Percentiles rank a stretch among this genome's conserved stretches.
Conservation (phyloP, 2,329 filamentous ascomycete genomes). For the Beauveria pseudobassiana region DNA sequence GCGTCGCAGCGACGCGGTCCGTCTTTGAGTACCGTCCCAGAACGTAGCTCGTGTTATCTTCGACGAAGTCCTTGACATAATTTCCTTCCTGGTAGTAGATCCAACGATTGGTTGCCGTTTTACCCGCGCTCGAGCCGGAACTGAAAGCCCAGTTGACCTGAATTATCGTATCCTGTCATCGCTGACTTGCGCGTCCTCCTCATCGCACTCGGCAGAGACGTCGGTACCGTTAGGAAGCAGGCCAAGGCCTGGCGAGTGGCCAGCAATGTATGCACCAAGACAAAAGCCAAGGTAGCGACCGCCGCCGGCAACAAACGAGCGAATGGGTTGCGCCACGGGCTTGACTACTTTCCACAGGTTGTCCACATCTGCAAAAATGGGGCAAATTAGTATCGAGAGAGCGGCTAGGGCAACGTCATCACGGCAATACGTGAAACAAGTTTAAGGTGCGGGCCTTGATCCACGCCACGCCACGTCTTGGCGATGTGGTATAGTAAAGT, state of each 20-base stretch:
- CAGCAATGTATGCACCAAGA: slow-evolving; percentile 22
- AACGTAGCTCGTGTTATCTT: slow-evolving; percentile 7
- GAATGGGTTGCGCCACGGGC: slow-evolving; percentile 10
- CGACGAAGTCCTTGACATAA: slow-evolving; percentile 13
- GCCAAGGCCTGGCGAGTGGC: slow-evolving; percentile 16
- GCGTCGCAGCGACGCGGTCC: slow-evolving; percentile 18
- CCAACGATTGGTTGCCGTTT: slow-evolving; percentile 15
- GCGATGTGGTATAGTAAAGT: neutral
- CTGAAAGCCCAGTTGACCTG: slow-evolving; percentile 20
- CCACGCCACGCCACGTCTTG: neutral
- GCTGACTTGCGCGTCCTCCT: slow-evolving; percentile 15
- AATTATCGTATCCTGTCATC: slow-evolving; percentile 16
- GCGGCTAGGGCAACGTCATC: neutral
- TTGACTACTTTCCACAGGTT: slow-evolving; percentile 14
- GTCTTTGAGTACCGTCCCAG: slow-evolving; percentile 18
- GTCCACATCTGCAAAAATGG: slow-evolving; percentile 15
- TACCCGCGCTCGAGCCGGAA: slow-evolving; percentile 7
- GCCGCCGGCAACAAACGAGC: slow-evolving; percentile 17
- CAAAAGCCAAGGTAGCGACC: slow-evolving; percentile 22
- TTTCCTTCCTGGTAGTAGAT: slow-evolving; percentile 22
- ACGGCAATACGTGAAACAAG: neutral
- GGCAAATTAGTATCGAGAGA: neutral
- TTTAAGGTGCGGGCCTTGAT: neutral
- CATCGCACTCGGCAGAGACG: slow-evolving; percentile 9
- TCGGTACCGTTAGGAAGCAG: slow-evolving; percentile 15